phyloP scores from a whole-genome alignment of 495 filamentous ascomycete genomes.

The Xylaria intraflava region DNA sequence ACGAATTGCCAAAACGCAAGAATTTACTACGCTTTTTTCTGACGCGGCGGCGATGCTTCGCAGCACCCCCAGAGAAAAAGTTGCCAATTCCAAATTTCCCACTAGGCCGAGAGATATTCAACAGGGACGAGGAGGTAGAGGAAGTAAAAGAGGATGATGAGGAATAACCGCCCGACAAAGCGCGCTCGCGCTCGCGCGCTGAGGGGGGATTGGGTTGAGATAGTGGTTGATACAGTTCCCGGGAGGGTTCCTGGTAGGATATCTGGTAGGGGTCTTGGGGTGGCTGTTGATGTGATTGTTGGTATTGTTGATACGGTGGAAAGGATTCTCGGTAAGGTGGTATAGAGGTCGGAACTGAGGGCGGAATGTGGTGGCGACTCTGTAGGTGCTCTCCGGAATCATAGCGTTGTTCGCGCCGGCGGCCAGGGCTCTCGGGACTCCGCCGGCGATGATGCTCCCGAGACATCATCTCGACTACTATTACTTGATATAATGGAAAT shows the following conservation, averaged over 20 bases:
- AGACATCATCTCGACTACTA: slow-evolving; percentile 32
- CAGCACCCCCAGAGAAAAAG: slow-evolving; percentile 35
- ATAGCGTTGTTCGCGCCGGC: slow-evolving; percentile 42
- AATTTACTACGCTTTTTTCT: slow-evolving; percentile 39
- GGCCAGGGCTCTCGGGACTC: slow-evolving; percentile 44
- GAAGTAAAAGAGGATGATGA: slow-evolving; percentile 40
- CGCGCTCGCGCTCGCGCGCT: slow-evolving; percentile 24
- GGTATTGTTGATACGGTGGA: slow-evolving; percentile 30
- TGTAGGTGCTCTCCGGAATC: slow-evolving; percentile 41
- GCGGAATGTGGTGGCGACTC: slow-evolving; percentile 13
- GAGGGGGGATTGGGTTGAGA: slow-evolving; percentile 11
- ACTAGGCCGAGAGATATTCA: slow-evolving; percentile 39
- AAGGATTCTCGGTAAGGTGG: slow-evolving; percentile 23
- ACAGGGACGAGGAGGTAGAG: slow-evolving; percentile 36
- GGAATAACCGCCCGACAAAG: slow-evolving; percentile 32
- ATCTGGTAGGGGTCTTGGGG: neutral
- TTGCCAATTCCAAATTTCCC: slow-evolving; percentile 34
- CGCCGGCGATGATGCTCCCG: slow-evolving; percentile 40
- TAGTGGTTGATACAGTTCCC: neutral
- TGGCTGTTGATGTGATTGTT: slow-evolving; percentile 3
- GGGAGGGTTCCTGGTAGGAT: slow-evolving; percentile 4
- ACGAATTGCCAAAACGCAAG: slow-evolving; percentile 40
- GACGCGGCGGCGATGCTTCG: slow-evolving; percentile 24
- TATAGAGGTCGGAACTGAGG: slow-evolving; percentile 5
- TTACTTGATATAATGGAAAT: neutral